These are phyloP conservation scores for Dryas alaskensis DNA, from an alignment of 306 rosid species.

Conservation along the genomic window DNA sequence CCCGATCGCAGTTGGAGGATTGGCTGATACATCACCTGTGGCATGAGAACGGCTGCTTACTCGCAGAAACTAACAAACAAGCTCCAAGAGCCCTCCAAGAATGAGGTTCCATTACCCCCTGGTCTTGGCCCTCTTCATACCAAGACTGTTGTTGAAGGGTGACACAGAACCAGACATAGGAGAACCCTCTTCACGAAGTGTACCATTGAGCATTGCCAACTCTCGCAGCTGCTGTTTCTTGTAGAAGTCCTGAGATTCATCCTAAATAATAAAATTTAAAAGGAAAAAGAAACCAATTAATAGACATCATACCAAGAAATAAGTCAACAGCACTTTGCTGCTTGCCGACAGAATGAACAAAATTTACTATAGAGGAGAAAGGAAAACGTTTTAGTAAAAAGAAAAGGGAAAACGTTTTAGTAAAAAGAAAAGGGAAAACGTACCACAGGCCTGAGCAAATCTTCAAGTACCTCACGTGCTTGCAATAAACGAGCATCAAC, in stretches of 20 bases:
- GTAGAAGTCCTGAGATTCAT: constrained; percentile 94
- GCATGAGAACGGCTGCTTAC: constrained; percentile 45
- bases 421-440: not conserved
- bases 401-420: not conserved
- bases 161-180: constrained; percentile 94
- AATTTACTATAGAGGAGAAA: constrained; percentile 4
- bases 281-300: not conserved
- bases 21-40: constrained; percentile 48
- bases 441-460: constrained; percentile 84
- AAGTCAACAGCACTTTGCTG: not conserved
- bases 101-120: constrained; percentile 54
- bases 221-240: constrained; percentile 97
- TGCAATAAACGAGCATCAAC: constrained; percentile 78
- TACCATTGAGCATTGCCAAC: constrained; percentile 87
- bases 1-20: constrained; percentile 69
- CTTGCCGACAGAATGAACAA: constrained; percentile 12
- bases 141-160: constrained; percentile 87
- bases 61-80: constrained; percentile 50
- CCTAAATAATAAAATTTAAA: constrained; percentile 42
- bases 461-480: constrained; percentile 74
- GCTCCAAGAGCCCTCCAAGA: constrained; percentile 47
- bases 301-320: not conserved
- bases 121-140: constrained; percentile 99
- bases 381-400: not conserved
- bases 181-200: constrained; percentile 93